Conservation (phyloP, 257 asterid genomes). For the Solanum tacnaense region DNA sequence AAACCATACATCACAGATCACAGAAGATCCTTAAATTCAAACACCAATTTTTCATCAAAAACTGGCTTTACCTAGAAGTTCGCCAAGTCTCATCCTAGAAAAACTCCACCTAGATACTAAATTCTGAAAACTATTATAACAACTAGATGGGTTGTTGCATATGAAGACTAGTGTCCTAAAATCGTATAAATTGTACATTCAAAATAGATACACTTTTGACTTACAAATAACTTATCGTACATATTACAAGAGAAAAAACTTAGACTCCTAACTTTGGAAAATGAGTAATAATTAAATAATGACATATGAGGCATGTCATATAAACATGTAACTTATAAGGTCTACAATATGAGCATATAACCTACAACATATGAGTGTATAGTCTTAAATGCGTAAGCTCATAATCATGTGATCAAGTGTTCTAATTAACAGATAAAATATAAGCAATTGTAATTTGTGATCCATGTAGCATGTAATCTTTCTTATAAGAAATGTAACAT, state of each 20-base stretch:
- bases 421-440: too few species aligned
- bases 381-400: too few species aligned
- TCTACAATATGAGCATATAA: not conserved
- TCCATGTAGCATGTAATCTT: not conserved
- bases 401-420: not conserved
- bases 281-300: not conserved
- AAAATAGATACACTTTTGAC: not conserved
- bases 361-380: not conserved
- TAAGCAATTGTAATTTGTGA: not conserved
- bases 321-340: not conserved
- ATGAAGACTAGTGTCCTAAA: not conserved
- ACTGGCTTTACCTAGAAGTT: not conserved
- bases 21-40: not conserved
- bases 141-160: not conserved
- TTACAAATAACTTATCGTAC: not conserved
- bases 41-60: not conserved
- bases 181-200: not conserved
- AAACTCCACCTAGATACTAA: not conserved
- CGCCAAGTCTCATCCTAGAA: not conserved
- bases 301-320: not conserved
- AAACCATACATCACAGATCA: not conserved
- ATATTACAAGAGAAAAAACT: not conserved
- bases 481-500: not conserved
- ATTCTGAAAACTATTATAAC: not conserved
- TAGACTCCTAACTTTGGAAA: not conserved